phyloP scores from a whole-genome alignment of 106 monocot species.

The Acanthochlamys bracteata region DNA sequence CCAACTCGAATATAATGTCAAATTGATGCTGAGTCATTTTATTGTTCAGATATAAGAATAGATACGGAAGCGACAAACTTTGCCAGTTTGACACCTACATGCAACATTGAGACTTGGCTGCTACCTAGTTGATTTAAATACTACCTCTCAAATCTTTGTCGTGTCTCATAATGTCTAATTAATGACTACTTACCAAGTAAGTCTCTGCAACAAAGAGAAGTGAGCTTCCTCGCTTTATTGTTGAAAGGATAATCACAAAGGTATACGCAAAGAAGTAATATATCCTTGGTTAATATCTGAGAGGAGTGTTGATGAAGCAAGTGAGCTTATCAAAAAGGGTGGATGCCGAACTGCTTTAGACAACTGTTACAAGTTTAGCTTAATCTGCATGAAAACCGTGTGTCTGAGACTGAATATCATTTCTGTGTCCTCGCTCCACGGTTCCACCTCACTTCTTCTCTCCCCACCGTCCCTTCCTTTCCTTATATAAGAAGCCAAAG shows the following conservation, averaged over 20 bases:
- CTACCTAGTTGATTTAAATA: neutral
- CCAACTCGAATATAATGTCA: neutral
- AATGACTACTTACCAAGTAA: neutral
- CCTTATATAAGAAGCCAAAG: neutral
- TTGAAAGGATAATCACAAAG: neutral
- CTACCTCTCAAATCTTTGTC: neutral
- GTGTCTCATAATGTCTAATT: neutral
- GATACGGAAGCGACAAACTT: neutral
- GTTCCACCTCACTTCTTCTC: constrained; percentile 5
- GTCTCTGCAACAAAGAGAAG: neutral
- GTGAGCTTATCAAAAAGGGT: constrained; percentile 1
- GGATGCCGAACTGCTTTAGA: neutral
- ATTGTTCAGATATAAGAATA: neutral
- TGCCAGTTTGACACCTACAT: neutral
- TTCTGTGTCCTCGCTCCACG: neutral
- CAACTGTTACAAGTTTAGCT: neutral
- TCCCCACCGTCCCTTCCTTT: neutral
- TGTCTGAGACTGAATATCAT: neutral
- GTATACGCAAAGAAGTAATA: neutral
- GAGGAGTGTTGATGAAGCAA: neutral
- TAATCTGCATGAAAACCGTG: constrained; percentile 9
- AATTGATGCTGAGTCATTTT: neutral
- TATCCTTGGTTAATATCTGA: neutral
- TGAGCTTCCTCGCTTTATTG: neutral
- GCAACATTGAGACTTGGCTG: neutral